Percentiles rank a stretch among this genome's conserved stretches.
phyloP scores from a whole-genome alignment of 345 rosid genomes.

The Citrus mangshanensis region DNA sequence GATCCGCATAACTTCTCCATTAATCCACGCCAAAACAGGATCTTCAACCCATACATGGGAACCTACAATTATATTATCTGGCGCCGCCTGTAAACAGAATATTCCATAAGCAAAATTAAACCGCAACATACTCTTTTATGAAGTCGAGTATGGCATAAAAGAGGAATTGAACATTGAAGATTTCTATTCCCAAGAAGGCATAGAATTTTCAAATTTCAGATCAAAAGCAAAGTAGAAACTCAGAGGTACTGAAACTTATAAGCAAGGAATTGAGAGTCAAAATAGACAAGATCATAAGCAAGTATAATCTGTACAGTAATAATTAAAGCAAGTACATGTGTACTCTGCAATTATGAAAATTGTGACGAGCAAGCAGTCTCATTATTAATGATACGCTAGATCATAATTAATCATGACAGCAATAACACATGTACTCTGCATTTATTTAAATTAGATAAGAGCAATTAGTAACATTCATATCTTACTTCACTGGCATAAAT shows the following conservation, averaged over 20 bases:
- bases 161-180: not conserved
- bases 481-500: slow-evolving; percentile 6
- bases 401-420: not conserved
- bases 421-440: not conserved
- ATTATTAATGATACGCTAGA: not conserved
- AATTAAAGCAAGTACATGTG: not conserved
- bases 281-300: not conserved
- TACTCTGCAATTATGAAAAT: not conserved
- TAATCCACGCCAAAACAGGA: slow-evolving; percentile 66
- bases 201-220: not conserved
- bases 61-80: slow-evolving; percentile 63
- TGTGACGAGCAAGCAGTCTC: not conserved
- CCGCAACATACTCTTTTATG: not conserved
- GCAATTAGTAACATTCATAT: slow-evolving; percentile 7
- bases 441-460: not conserved
- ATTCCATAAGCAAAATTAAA: slow-evolving; percentile 14
- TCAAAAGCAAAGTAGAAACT: not conserved
- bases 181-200: not conserved
- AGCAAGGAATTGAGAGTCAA: not conserved
- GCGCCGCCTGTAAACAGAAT: slow-evolving; percentile 53
- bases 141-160: not conserved
- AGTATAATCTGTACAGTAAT: too few relatives aligned
- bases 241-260: not conserved
- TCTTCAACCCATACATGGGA: slow-evolving; percentile 91
- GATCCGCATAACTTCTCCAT: slow-evolving; percentile 63